Percentiles rank a stretch among this genome's conserved stretches.
These are phyloP conservation scores for Acer negundo DNA, from an alignment of 345 rosid genomes.

Conservation along the genomic window DNA sequence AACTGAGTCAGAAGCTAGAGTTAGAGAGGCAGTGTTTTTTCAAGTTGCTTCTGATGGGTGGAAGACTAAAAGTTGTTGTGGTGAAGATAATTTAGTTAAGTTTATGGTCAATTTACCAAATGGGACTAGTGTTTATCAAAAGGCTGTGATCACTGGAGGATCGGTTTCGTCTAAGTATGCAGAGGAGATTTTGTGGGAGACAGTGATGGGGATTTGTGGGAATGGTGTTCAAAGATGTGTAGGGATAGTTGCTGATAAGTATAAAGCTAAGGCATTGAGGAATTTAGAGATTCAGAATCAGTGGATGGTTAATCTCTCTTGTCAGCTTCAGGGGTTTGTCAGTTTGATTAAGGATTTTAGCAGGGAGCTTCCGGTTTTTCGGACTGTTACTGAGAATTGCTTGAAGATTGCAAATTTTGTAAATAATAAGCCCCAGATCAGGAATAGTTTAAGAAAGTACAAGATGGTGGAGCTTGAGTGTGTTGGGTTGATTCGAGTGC, in stretches of 20 bases:
- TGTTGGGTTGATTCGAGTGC: slow-evolving; percentile 43
- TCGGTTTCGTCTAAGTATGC: slow-evolving; percentile 49
- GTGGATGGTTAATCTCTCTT: slow-evolving; percentile 62
- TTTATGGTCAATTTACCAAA: slow-evolving; percentile 53
- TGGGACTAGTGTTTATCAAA: slow-evolving; percentile 46
- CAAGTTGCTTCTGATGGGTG: slow-evolving; percentile 59
- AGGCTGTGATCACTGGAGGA: slow-evolving; percentile 36
- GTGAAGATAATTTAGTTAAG: slow-evolving; percentile 44
- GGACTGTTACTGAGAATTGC: slow-evolving; percentile 42
- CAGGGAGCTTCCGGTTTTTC: slow-evolving; percentile 50
- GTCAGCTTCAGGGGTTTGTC: slow-evolving; percentile 56
- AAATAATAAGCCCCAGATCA: slow-evolving; percentile 42
- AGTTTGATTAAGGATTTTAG: slow-evolving; percentile 52
- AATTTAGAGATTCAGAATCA: slow-evolving; percentile 55
- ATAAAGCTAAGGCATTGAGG: slow-evolving; percentile 48
- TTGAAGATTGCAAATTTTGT: slow-evolving; percentile 55
- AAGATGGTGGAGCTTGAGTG: slow-evolving; percentile 45
- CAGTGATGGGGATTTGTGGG: slow-evolving; percentile 41
- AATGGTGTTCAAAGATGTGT: slow-evolving; percentile 46
- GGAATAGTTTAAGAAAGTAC: slow-evolving; percentile 47
- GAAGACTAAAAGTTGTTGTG: slow-evolving; percentile 43
- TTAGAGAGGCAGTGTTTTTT: slow-evolving; percentile 54
- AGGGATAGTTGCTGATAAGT: slow-evolving; percentile 54
- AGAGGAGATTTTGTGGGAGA: slow-evolving; percentile 54
- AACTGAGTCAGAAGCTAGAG: slow-evolving; percentile 47